Evolutionary conservation across 148 eudicot genomes (phyloP).

Genomic region (Camellia granthamiana): DNA sequence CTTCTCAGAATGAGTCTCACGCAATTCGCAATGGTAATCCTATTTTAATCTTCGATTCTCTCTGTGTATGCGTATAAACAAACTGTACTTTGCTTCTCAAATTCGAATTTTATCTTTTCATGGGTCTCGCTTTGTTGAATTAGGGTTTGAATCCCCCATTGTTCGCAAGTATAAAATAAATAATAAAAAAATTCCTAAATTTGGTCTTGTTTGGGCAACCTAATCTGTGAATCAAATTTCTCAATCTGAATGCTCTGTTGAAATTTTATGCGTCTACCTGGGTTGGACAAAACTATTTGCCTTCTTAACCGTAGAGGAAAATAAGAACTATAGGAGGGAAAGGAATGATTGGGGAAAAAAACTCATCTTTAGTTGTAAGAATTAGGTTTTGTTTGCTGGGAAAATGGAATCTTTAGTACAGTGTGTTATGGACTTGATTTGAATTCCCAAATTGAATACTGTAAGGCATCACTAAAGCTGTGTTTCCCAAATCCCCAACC

Average conservation of each 20-base stretch:
- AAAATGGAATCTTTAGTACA: not conserved
- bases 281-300: not conserved
- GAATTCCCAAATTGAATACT: not conserved
- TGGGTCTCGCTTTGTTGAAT: not conserved
- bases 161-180: not conserved
- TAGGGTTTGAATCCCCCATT: not conserved
- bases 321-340: not conserved
- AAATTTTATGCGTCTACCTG: not conserved
- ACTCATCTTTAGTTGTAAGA: not conserved
- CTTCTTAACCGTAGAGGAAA: not conserved
- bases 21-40: conserved; percentile 58
- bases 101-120: not conserved
- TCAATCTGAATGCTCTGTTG: not conserved
- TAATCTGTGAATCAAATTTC: not conserved
- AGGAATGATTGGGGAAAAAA: not conserved
- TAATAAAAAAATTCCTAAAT: not conserved
- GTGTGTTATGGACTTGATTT: not conserved
- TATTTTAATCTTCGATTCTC: not conserved
- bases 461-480: not conserved
- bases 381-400: not conserved
- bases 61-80: not conserved
- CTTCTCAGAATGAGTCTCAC: conserved; percentile 45
- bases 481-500: no score
- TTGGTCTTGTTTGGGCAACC: not conserved
- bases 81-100: not conserved